Conservation (phyloP, 768 basidiomycete species). For the Lactarius vividus region DNA sequence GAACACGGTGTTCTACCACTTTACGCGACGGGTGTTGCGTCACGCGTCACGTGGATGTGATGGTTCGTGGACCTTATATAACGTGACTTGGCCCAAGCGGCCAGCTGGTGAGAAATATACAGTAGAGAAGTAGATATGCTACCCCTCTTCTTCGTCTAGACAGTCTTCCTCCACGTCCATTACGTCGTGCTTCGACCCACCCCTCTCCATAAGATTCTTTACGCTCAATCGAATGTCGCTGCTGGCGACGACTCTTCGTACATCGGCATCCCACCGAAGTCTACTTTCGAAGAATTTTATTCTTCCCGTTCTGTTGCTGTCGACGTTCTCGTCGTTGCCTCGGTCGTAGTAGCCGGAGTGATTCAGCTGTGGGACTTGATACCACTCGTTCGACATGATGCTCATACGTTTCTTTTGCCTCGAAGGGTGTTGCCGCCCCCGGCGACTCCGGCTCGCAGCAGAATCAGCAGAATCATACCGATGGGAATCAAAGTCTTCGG, state of each 20-base stretch:
- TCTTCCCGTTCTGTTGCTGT: constrained; percentile 19
- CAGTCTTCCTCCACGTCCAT: constrained; percentile 26
- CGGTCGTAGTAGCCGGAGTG: constrained; percentile 42
- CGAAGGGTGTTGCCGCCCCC: constrained; percentile 33
- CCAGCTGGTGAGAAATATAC: neutral
- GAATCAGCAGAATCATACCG: constrained; percentile 43
- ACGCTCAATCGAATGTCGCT: constrained; percentile 25
- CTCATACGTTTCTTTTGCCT: constrained; percentile 59
- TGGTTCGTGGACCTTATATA: neutral
- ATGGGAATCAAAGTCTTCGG: constrained; percentile 33
- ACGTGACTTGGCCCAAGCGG: too few relatives aligned
- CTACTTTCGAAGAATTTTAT: constrained; percentile 26
- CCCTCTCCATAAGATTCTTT: constrained; percentile 27
- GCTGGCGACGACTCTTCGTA: constrained; percentile 19
- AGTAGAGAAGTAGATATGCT: neutral
- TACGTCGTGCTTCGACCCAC: constrained; percentile 22
- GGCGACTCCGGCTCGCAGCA: constrained; percentile 32
- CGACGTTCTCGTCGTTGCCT: constrained; percentile 34
- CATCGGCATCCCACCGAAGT: constrained; percentile 27
- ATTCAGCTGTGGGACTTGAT: constrained; percentile 48
- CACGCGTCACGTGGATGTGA: constrained; percentile 24
- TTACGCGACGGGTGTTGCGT: neutral
- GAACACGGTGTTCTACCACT: neutral
- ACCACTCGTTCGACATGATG: constrained; percentile 57
- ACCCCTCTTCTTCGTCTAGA: constrained; percentile 25